phyloP scores from a whole-genome alignment of 192 early-diverging fungal species.

The Backusella sp. region DNA sequence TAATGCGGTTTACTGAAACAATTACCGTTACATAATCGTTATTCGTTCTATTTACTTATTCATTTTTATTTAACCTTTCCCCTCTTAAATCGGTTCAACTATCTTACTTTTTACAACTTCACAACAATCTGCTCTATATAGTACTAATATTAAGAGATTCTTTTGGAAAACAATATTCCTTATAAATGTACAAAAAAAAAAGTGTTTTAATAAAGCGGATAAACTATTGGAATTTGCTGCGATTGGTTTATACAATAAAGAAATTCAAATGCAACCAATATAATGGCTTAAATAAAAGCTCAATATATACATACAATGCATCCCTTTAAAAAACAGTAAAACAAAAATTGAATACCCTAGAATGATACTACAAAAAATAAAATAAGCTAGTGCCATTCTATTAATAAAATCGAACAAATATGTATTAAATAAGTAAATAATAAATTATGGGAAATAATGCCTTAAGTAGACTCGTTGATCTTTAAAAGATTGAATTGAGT shows the following conservation, averaged over 20 bases:
- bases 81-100: neutral
- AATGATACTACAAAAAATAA: neutral
- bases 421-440: neutral
- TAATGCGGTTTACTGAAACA: neutral
- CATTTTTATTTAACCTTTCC: neutral
- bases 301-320: neutral
- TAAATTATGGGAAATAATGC: neutral
- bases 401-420: neutral
- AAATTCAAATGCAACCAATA: neutral
- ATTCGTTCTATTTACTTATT: neutral
- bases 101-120: neutral
- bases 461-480: neutral
- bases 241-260: neutral
- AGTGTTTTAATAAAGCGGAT: neutral
- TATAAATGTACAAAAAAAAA: constrained; percentile 4
- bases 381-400: neutral
- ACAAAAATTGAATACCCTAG: neutral
- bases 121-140: neutral
- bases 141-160: neutral
- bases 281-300: neutral
- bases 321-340: neutral
- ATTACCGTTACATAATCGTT: neutral
- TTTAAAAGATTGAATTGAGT: neutral
- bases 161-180: neutral
- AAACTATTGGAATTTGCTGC: neutral